Evolutionary conservation across 495 filamentous ascomycete genomes (phyloP), one percentile per base, ranked within the genome.

Genomic region (Tuber magnatum): DNA sequence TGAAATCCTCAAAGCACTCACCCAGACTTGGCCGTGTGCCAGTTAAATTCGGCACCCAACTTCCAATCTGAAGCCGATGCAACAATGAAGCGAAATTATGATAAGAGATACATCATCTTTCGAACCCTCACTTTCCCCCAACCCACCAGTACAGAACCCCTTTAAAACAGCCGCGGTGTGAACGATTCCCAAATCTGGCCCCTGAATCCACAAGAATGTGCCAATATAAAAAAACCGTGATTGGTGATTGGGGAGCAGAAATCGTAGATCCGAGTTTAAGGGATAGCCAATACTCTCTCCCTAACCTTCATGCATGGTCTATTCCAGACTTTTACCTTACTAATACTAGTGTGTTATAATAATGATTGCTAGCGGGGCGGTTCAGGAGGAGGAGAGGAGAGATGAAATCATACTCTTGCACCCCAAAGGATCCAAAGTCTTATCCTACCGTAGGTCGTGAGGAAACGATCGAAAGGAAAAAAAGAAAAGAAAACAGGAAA

Each of bases 1-100:
- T 65, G 51, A 65, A 32, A 65, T 65, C 56, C 56, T 35, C 56
- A 65, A 65, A 65, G 56, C 56, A 65, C 56, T 65, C n/a, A 65
- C 28, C 56, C 18, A 28, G 5, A 32, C 3, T 35, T 20, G 56
- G 56, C 28, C 2, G 5, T n/a, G n/a, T n/a, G 56, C 16, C 56
- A 61, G 56, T 61, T 28, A 5, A 16, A 20, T 18, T 32, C 28
- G 35, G 56, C 56, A 20, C 3, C 14, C 56, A 65, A 65, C 28
- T 18, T 14, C 56, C 56, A 35, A 65, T 65, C 56, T 18, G 28
- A 65, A 28, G 56, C 2, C 14, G 32, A 35, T 4, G 56, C 32
- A 65, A 65, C 56, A 35, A 16, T 16, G 28, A 32, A 7, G 14
- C 1, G 14, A 65, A 65, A 35, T 65, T 65, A 35, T 32, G 28